Evolutionary conservation across 2,329 filamentous ascomycete species (phyloP), one percentile per base, ranked within the genome.

Genomic region (Plectosphaerella sp.): DNA sequence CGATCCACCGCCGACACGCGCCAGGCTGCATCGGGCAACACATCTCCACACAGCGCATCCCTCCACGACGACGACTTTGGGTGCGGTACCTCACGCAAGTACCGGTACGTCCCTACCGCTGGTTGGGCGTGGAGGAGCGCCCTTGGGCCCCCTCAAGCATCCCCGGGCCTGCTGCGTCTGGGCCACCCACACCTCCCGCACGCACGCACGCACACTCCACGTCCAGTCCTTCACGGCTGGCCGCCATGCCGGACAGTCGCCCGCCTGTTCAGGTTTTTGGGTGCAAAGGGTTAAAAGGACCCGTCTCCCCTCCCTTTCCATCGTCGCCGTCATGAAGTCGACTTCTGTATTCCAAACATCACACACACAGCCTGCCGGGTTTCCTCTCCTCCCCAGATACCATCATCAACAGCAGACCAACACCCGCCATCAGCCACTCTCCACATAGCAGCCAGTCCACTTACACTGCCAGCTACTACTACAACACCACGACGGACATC

Each of bases 181-280:
- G 28, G 39, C 48, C 51, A 46, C 45, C 41, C 51, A 33, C 28
- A 51, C 48, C 35, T 55, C 53, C 47, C 35, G 48, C 47, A 48
- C 45, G 37, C 48, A 25, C 49, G 46, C 45, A 33, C 28, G 28
- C 28, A 60, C 58, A 15, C 55, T 54, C 0, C 53, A 54, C 5
- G 59, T 61, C 47, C 58, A 55, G 39, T 58, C 58, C 11, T 62
- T 62, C 12, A 57, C 52, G 16, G 33, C 54, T 24, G 56, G 57
- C 16, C 56, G 53, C 24, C 16, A 15, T 39, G 5, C 37, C 37
- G 37, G 37, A 39, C 37, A 7, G 37, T 39, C 15, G 16, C 37
- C 14, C 37, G 37, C 37, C 14, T 14, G 37, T 15, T 14, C 37
- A n/a, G 37, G 5, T n/a, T 33, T 33, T 39, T 39, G 37, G 9